phyloP scores from a whole-genome alignment of 106 monocot species.

The Platanthera guangdongensis region DNA sequence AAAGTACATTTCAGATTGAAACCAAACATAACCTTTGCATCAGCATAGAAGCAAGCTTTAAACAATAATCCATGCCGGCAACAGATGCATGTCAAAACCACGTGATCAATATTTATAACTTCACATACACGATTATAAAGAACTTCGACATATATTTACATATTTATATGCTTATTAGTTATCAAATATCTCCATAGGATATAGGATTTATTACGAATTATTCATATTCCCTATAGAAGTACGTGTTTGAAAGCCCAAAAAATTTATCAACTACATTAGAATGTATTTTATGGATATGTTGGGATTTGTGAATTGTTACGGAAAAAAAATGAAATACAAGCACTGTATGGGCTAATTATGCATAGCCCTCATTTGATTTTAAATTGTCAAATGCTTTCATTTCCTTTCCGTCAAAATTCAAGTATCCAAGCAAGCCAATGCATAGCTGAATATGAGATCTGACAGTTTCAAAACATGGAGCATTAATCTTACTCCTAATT shows the following conservation, averaged over 20 bases:
- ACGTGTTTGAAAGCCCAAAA: neutral
- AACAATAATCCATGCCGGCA: neutral
- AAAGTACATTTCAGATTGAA: neutral
- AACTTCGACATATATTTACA: neutral
- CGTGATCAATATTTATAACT: neutral
- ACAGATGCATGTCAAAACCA: neutral
- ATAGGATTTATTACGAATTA: neutral
- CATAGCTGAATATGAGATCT: neutral
- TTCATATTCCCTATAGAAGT: neutral
- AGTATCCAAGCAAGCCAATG: neutral
- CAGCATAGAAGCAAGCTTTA: neutral
- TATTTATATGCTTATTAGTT: neutral
- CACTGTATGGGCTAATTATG: neutral
- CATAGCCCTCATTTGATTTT: neutral
- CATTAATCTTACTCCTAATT: neutral
- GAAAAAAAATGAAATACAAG: constrained; percentile 1
- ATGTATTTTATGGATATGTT: neutral
- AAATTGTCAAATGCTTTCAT: neutral
- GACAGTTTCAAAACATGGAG: neutral
- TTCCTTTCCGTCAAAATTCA: neutral
- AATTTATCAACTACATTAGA: neutral
- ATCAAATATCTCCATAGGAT: neutral
- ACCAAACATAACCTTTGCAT: neutral
- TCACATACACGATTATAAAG: neutral
- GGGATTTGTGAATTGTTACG: neutral